These are phyloP conservation scores for Gaertneriomyces semiglobifer DNA, from an alignment of 192 early-diverging fungal species.

Conservation along the genomic window DNA sequence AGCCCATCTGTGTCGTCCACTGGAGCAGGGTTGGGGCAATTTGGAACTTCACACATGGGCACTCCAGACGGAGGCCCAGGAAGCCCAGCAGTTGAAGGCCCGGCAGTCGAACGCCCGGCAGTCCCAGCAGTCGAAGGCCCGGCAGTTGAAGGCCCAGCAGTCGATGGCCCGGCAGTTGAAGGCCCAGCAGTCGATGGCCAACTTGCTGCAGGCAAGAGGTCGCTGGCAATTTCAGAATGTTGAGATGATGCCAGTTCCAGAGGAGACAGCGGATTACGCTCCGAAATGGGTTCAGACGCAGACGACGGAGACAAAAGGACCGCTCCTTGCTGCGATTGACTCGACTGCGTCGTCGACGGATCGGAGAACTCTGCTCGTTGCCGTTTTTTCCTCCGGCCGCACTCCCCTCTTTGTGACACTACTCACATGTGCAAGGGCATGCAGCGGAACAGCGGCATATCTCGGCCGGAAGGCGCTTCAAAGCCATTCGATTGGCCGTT, in stretches of 20 bases:
- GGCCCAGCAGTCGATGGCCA: not conserved
- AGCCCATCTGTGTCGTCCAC: no score
- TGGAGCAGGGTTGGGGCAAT: no score
- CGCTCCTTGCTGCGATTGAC: not conserved
- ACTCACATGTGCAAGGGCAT: constrained; percentile 6
- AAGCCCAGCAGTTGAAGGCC: not conserved
- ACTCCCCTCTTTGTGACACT: not conserved
- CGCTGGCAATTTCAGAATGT: no score
- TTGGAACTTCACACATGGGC: no score
- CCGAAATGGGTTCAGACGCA: not conserved
- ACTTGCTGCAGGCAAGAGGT: not conserved
- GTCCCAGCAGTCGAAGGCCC: not conserved
- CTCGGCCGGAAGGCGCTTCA: not conserved
- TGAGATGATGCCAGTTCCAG: not conserved
- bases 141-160: no score
- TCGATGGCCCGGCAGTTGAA: not conserved
- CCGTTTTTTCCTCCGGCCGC: not conserved
- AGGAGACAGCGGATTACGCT: not conserved
- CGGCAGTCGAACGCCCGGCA: not conserved
- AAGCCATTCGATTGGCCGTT: not conserved
- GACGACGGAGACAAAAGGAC: not conserved
- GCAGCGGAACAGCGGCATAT: not conserved
- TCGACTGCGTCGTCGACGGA: not conserved
- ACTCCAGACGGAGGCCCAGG: not conserved
- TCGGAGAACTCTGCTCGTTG: not conserved